phyloP scores from a whole-genome alignment of 768 basidiomycete species.

The Suillus cothurnatus region DNA sequence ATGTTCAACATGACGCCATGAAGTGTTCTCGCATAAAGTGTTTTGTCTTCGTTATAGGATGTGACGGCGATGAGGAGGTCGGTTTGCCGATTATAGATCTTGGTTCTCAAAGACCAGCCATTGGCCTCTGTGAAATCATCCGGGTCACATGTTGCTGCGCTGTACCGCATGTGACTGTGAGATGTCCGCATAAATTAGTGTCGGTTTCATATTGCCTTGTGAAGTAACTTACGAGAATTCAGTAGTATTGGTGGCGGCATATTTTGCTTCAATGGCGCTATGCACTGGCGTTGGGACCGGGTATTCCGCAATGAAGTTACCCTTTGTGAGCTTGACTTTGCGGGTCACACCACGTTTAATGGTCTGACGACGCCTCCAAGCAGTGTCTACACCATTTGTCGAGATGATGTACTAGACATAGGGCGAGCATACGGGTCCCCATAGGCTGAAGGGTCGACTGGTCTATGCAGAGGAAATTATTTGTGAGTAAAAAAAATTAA shows the following conservation, averaged over 20 bases:
- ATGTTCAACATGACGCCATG: constrained; percentile 98
- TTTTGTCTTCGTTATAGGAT: constrained; percentile 92
- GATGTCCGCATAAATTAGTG: not conserved
- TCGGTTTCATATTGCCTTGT: not conserved
- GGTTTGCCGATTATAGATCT: constrained; percentile 85
- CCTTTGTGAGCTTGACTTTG: constrained; percentile 90
- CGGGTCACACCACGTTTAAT: constrained; percentile 94
- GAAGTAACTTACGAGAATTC: constrained; percentile 81
- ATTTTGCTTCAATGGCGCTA: constrained; percentile 82
- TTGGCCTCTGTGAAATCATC: constrained; percentile 81
- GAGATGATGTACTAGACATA: constrained; percentile 53
- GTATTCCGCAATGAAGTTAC: constrained; percentile 92
- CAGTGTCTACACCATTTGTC: constrained; percentile 59
- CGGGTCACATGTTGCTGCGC: constrained; percentile 88
- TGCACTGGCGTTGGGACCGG: constrained; percentile 82
- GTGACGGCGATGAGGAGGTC: constrained; percentile 95
- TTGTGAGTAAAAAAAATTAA: constrained; percentile 9
- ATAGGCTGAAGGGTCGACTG: constrained; percentile 58
- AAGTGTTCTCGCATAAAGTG: constrained; percentile 86
- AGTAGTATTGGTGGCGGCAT: constrained; percentile 67
- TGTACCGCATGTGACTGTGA: constrained; percentile 85
- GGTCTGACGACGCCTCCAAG: constrained; percentile 79
- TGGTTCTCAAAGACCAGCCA: constrained; percentile 85
- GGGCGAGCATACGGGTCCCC: constrained; percentile 71
- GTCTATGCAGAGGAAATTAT: constrained; percentile 27